Conservation (phyloP, 345 rosid genomes). For the Jatropha curcas region DNA sequence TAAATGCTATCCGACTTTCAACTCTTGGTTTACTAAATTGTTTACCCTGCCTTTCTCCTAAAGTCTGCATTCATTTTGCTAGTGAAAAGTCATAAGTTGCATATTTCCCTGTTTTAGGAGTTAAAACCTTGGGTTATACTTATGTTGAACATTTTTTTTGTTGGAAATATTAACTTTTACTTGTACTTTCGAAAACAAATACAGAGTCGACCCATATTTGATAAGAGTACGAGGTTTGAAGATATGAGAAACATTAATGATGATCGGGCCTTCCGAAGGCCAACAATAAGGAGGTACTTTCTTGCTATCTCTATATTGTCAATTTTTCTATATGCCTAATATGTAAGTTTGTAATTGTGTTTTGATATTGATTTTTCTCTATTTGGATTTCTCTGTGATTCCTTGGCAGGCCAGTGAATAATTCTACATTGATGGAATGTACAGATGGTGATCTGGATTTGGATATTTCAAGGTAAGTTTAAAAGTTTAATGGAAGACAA, state of each 20-base stretch:
- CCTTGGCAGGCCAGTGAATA: constrained; percentile 59
- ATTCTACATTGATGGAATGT: constrained; percentile 67
- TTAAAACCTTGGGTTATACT: neutral
- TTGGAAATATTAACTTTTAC: too few relatives aligned
- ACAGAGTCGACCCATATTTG: constrained; percentile 97
- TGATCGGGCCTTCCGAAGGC: constrained; percentile 76
- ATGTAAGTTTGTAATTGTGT: neutral
- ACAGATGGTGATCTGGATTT: constrained; percentile 88
- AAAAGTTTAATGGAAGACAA: constrained; percentile 10
- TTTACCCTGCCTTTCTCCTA: neutral
- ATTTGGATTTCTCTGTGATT: too few relatives aligned
- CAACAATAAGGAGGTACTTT: constrained; percentile 69
- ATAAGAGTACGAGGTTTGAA: constrained; percentile 97
- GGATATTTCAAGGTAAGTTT: constrained; percentile 75
- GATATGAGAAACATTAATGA: constrained; percentile 83
- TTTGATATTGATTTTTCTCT: neutral
- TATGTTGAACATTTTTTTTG: neutral
- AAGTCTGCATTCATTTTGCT: neutral
- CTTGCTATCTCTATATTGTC: neutral
- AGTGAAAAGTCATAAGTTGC: constrained; percentile 6
- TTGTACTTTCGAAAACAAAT: too few relatives aligned
- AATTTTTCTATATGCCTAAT: neutral
- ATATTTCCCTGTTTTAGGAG: too few relatives aligned
- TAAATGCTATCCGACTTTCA: constrained; percentile 31
- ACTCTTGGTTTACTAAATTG: neutral